Evolutionary conservation across 805 yeast genomes (phyloP).

Genomic region (Yarrowia bubula): DNA sequence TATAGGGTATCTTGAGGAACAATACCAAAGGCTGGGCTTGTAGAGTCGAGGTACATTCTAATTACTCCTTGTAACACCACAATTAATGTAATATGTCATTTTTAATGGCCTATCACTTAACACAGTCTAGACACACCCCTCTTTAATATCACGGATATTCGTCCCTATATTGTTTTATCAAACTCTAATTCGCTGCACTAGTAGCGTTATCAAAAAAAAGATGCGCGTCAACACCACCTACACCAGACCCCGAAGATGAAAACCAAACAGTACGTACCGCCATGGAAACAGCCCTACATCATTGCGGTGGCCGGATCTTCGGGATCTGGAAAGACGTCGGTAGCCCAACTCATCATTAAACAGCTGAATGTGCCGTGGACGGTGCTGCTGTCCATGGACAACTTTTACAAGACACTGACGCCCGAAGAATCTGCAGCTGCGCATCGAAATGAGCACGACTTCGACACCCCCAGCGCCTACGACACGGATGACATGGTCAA

Average conservation of each 20-base stretch:
- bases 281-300: conserved; percentile 85
- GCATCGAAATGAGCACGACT: conserved; percentile 68
- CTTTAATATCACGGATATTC: neutral
- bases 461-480: conserved; percentile 81
- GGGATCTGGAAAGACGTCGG: conserved; percentile 93
- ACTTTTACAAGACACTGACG: conserved; percentile 77
- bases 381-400: conserved; percentile 81
- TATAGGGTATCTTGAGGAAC: no score
- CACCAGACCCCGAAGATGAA: neutral
- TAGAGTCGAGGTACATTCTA: no score
- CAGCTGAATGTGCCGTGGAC: conserved; percentile 84
- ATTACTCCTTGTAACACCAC: no score
- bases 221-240: neutral
- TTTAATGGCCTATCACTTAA: neutral
- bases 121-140: neutral
- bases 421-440: conserved; percentile 63
- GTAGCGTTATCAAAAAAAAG: conserved; percentile 9
- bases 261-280: conserved; percentile 55
- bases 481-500: conserved; percentile 71
- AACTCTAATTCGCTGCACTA: conserved; percentile 1
- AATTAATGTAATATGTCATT: no score
- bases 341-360: conserved; percentile 77
- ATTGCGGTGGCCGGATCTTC: conserved; percentile 85
- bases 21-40: no score
- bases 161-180: neutral